These are phyloP conservation scores for Nowakowskiella sp. DNA, from an alignment of 192 early-diverging fungal genomes.

Conservation along the genomic window DNA sequence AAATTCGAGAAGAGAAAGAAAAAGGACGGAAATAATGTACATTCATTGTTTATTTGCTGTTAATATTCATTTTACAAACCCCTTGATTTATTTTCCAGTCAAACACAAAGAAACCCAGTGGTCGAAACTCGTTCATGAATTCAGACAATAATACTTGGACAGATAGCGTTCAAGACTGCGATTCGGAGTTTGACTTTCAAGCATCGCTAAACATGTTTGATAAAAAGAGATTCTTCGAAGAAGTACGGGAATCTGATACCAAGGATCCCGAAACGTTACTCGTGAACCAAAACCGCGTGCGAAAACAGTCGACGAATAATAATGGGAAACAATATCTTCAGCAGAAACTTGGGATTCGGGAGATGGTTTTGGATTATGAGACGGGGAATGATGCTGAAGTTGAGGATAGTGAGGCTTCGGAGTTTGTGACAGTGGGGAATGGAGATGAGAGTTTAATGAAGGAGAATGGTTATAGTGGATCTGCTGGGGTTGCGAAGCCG, in stretches of 20 bases:
- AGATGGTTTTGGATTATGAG: conserved; percentile 63
- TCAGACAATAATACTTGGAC: too few relatives aligned
- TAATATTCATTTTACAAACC: too few relatives aligned
- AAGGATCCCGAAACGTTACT: conserved; percentile 64
- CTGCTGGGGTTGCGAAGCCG: not conserved
- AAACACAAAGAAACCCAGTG: too few relatives aligned
- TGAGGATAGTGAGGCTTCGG: conserved; percentile 30
- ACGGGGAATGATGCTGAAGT: conserved; percentile 44
- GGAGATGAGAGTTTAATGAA: not conserved
- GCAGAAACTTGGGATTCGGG: conserved; percentile 44
- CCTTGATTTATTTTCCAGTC: too few relatives aligned
- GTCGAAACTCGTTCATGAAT: too few relatives aligned
- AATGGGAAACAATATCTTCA: conserved; percentile 17
- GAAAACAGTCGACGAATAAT: conserved; percentile 4
- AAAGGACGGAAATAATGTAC: too few relatives aligned
- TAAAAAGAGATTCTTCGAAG: conserved; percentile 61
- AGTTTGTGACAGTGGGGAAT: not conserved
- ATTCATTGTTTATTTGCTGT: too few relatives aligned
- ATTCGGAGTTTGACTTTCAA: conserved; percentile 43
- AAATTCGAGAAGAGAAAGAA: too few relatives aligned
- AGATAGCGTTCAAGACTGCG: conserved; percentile 3
- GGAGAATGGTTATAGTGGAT: conserved; percentile 14
- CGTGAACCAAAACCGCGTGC: conserved; percentile 51
- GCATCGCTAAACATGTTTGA: conserved; percentile 40
- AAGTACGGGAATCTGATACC: conserved; percentile 56